Conservation (phyloP, 2,329 filamentous ascomycete species). For the Arthrobotrys entomopaga region DNA sequence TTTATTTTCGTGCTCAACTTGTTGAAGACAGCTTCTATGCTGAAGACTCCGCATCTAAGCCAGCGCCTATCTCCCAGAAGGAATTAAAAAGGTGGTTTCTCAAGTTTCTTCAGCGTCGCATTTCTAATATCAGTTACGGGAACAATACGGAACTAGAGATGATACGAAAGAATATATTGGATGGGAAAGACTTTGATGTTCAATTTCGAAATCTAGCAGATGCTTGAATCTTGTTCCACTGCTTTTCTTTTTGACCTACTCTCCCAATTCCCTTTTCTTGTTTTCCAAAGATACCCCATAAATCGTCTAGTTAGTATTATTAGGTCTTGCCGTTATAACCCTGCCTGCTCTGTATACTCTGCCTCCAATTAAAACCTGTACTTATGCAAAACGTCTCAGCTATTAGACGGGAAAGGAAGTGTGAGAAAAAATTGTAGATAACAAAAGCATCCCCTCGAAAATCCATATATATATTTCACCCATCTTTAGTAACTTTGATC, state of each 20-base stretch:
- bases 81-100: constrained; percentile 31
- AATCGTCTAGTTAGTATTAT: too few species aligned
- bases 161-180: constrained; percentile 25
- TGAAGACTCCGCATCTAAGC: constrained; percentile 12
- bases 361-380: too few species aligned
- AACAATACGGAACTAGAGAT: constrained; percentile 31
- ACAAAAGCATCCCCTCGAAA: too few species aligned
- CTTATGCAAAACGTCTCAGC: too few species aligned
- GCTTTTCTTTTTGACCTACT: neutral
- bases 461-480: neutral
- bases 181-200: constrained; percentile 29
- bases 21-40: constrained; percentile 36
- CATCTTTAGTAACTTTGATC: constrained; percentile 30
- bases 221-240: constrained; percentile 1
- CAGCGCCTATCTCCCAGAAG: neutral
- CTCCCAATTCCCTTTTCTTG: neutral
- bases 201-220: constrained; percentile 32
- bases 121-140: constrained; percentile 6
- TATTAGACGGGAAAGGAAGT: too few species aligned
- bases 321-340: too few species aligned
- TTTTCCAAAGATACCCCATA: neutral
- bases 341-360: too few species aligned
- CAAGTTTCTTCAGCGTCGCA: constrained; percentile 13
- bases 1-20: constrained; percentile 29
- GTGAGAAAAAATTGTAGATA: too few species aligned